These are phyloP conservation scores for Tulasnella sp. DNA, from an alignment of 768 basidiomycete species.

Conservation along the genomic window DNA sequence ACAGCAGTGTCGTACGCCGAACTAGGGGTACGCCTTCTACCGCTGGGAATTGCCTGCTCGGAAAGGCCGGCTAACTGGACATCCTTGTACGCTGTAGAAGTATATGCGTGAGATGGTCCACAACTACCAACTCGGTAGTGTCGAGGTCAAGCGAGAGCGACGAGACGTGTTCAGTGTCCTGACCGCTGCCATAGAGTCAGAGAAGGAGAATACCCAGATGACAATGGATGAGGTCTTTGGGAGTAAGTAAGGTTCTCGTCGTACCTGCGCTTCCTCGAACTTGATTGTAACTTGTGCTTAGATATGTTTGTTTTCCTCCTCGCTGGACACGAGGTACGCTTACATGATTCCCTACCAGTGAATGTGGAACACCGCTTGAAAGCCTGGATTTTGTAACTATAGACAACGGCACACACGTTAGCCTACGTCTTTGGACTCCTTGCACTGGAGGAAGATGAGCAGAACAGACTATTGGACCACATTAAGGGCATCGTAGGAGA, in stretches of 20 bases:
- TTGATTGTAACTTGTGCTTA: neutral
- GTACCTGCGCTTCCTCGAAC: neutral
- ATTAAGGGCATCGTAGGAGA: neutral
- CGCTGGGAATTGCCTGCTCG: too few species aligned
- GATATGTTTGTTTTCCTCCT: constrained; percentile 5
- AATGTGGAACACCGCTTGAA: too few species aligned
- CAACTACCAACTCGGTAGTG: neutral
- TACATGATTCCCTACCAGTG: too few species aligned
- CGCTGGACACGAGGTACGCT: constrained; percentile 9
- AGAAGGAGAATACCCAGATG: too few species aligned
- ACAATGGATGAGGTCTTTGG: too few species aligned
- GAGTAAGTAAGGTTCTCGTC: too few species aligned
- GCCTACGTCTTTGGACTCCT: constrained; percentile 7
- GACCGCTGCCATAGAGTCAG: too few species aligned
- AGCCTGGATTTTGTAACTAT: too few species aligned
- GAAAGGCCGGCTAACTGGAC: too few species aligned
- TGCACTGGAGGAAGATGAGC: constrained; percentile 3
- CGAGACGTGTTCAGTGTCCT: too few species aligned
- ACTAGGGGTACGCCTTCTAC: constrained; percentile 1
- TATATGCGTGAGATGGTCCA: constrained; percentile 14
- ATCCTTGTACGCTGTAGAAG: neutral
- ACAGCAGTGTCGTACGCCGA: neutral
- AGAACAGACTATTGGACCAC: constrained; percentile 9
- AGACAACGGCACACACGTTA: constrained; percentile 13
- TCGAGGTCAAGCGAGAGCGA: too few species aligned